Percentiles rank a stretch among this genome's conserved stretches.
These are phyloP conservation scores for Dothistroma pini DNA, from an alignment of 2,329 filamentous ascomycete species.

Conservation along the genomic window DNA sequence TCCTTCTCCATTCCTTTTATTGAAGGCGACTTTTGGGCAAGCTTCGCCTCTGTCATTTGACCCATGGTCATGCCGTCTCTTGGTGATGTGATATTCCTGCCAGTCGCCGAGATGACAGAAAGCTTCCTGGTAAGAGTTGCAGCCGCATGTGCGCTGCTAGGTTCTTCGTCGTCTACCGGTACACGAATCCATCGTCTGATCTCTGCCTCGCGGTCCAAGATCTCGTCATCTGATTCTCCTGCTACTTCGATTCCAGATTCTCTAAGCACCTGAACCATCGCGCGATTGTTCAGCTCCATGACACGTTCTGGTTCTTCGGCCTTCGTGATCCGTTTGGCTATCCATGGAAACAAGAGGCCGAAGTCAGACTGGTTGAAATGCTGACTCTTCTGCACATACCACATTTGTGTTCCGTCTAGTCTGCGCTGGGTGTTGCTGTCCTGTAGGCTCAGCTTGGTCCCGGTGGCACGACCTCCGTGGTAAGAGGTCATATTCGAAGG, in stretches of 20 bases:
- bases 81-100: conserved; percentile 16
- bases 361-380: conserved; percentile 84
- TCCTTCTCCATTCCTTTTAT: conserved; percentile 7
- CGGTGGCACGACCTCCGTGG: conserved; percentile 1
- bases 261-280: conserved; percentile 72
- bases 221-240: conserved; percentile 39
- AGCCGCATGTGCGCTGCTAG: conserved; percentile 16
- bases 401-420: conserved; percentile 58
- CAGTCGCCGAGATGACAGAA: conserved; percentile 21
- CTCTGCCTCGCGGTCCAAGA: conserved; percentile 28
- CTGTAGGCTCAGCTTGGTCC: conserved; percentile 3
- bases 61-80: conserved; percentile 30
- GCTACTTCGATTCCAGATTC: conserved; percentile 42
- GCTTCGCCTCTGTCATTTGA: conserved; percentile 23
- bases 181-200: conserved; percentile 29
- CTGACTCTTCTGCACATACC: conserved; percentile 69
- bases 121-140: conserved; percentile 23
- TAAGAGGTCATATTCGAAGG: conserved; percentile 19
- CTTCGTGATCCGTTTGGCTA: conserved; percentile 49
- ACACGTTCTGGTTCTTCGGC: conserved; percentile 70
- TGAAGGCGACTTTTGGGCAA: conserved; percentile 3
- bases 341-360: conserved; percentile 73
- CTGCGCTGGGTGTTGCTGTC: conserved; percentile 5
- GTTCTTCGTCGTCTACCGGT: conserved; percentile 23
- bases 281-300: conserved; percentile 75